Evolutionary conservation across 192 early-diverging fungal species (phyloP).

Genomic region (Podila epicladia): DNA sequence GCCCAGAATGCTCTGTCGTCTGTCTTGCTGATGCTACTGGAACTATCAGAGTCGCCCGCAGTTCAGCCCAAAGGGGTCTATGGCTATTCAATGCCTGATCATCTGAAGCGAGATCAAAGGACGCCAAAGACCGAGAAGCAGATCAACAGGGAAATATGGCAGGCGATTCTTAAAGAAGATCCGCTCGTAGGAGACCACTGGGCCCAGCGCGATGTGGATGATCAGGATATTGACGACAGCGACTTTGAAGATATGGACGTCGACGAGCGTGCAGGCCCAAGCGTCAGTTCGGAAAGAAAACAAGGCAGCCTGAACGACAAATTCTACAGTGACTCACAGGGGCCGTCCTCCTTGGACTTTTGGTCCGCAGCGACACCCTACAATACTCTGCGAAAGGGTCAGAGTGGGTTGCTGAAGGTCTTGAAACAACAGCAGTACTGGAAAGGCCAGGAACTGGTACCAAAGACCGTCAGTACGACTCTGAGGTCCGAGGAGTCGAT

Average conservation of each 20-base stretch:
- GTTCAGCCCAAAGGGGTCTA: conserved; percentile 8
- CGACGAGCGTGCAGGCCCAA: conserved; percentile 11
- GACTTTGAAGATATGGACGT: conserved; percentile 49
- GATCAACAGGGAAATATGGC: conserved; percentile 26
- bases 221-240: conserved; percentile 16
- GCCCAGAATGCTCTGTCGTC: conserved; percentile 36
- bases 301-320: background rate
- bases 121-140: conserved; percentile 18
- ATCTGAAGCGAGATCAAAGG: background rate
- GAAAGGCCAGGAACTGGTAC: background rate
- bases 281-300: background rate
- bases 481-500: background rate
- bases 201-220: background rate
- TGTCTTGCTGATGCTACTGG: conserved; percentile 16
- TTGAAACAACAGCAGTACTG: conserved; percentile 36
- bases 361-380: background rate
- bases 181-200: conserved; percentile 30
- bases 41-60: conserved; percentile 34
- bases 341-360: background rate
- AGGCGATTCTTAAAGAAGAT: conserved; percentile 26
- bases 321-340: background rate
- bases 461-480: background rate
- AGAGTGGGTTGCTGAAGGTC: background rate
- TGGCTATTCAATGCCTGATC: conserved; percentile 9
- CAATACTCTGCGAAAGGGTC: background rate